A percentile compares a stretch with the other conserved stretches of the same genome.
phyloP scores from a whole-genome alignment of 2,329 filamentous ascomycete species.

The Aspergillus hortae region DNA sequence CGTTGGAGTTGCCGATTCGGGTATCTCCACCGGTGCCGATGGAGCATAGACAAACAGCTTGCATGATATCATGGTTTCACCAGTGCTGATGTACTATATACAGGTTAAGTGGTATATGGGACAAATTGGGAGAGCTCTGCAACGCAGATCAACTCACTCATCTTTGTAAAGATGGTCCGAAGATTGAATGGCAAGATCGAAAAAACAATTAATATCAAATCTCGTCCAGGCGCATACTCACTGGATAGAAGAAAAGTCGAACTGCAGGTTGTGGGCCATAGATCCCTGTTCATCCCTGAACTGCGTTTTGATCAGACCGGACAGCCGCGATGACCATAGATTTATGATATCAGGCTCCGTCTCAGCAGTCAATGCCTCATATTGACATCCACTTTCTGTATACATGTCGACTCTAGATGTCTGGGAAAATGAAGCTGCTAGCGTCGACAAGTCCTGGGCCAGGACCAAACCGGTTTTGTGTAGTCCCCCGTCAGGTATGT shows the following conservation, averaged over 20 bases:
- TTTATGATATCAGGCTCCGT: conserved; percentile 4
- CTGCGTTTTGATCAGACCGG: conserved; percentile 12
- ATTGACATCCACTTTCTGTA: conserved; percentile 8
- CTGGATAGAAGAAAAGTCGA: conserved; percentile 17
- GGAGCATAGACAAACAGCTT: neutral
- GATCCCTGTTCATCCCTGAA: conserved; percentile 14
- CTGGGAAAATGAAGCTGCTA: conserved; percentile 5
- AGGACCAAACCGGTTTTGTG: conserved; percentile 18
- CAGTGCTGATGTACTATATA: no score
- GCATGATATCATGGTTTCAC: neutral
- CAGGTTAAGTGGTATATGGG: no score
- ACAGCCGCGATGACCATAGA: conserved; percentile 18
- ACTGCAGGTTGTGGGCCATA: conserved; percentile 3
- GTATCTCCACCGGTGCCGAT: neutral
- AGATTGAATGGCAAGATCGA: no score
- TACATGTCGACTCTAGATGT: conserved; percentile 20
- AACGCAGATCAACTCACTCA: no score
- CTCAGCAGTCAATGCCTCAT: conserved; percentile 10
- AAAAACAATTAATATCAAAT: neutral
- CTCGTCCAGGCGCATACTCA: neutral
- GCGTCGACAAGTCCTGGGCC: conserved; percentile 1
- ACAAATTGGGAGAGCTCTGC: no score
- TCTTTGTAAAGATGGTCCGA: no score
- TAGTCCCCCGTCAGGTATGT: conserved; percentile 22
- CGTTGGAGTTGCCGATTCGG: neutral